Conservation (phyloP, 176 grass and related monocot species). For the Rhynchospora tenuis region DNA sequence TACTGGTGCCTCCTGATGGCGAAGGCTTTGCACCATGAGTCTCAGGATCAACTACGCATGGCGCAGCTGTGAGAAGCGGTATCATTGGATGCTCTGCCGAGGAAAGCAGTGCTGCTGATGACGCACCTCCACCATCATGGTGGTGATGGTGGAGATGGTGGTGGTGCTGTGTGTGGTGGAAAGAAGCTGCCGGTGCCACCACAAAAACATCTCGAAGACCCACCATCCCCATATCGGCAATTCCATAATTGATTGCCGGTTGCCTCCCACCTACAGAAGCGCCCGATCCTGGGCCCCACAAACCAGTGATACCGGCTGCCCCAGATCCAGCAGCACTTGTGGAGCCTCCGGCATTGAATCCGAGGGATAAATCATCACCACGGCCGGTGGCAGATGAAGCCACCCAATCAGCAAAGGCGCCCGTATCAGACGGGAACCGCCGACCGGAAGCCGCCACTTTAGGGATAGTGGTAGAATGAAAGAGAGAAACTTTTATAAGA, state of each 20-base stretch:
- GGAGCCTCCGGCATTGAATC: slow-evolving; percentile 66
- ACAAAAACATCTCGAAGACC: slow-evolving; percentile 48
- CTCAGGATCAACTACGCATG: slow-evolving; percentile 35
- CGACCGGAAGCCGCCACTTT: slow-evolving; percentile 89
- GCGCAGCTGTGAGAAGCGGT: slow-evolving; percentile 63
- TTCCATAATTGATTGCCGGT: slow-evolving; percentile 48
- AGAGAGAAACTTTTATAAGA: slow-evolving; percentile 12
- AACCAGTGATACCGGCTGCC: slow-evolving; percentile 15
- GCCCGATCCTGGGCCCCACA: slow-evolving; percentile 30
- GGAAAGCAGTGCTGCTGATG: background rate
- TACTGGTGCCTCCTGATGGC: slow-evolving; percentile 23
- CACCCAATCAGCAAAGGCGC: slow-evolving; percentile 75
- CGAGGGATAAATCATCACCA: slow-evolving; percentile 75
- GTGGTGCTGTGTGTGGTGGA: slow-evolving; percentile 41
- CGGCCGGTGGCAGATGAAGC: slow-evolving; percentile 49
- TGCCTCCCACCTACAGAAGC: slow-evolving; percentile 25
- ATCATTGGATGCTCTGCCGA: slow-evolving; percentile 38
- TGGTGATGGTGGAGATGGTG: slow-evolving; percentile 60
- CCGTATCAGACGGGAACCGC: slow-evolving; percentile 76
- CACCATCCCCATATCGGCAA: slow-evolving; percentile 54
- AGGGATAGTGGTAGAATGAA: slow-evolving; percentile 21
- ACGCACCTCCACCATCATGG: slow-evolving; percentile 4
- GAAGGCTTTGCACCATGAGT: slow-evolving; percentile 18
- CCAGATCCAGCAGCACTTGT: slow-evolving; percentile 36
- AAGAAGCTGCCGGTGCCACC: slow-evolving; percentile 44